Base-by-base conservation (phyloP, 768 basidiomycete genomes). In the Amanita rimosa region DNA sequence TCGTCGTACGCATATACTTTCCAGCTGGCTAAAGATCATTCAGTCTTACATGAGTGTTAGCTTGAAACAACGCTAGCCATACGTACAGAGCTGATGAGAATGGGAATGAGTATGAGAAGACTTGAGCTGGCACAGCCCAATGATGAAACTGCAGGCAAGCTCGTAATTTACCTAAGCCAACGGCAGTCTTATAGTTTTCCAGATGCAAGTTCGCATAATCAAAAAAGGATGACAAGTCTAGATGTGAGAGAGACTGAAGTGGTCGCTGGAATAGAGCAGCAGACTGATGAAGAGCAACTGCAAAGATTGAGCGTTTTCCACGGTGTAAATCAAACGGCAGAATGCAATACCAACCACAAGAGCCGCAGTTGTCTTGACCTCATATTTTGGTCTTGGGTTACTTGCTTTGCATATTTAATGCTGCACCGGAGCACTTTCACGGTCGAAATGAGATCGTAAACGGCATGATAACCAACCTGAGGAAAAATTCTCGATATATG, bases 61-160 rank as follows among this genome's bases (percentile, higher is more conserved):
- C 45, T 46, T 36, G 45, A 46, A 17, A 36, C 45, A n/a, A 34
- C 19, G 10, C 45, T 46, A 16, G 45, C 45, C 11, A 17, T 36
- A 21, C 17, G 45, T 17, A 22, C 35, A 21, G 22, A 35, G 9
- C 27, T 19, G 45, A 22, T 14, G 21, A 34, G 16, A 24, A 24
- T 46, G 22, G 45, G 21, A 26, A 10, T 9, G 3, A 14, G 6
- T 19, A 46, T 36, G 2, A 35, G 31, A 6, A 17, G 16, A 14
- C 22, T 36, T 22, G 34, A 17, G 2, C 35, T 11, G 10, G 22
- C 13, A 6, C 17, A 45, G 11, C n/a, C 29, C 16, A 19, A 13
- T 9, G 17, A 45, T 3, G 17, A 46, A 22, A 36, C 14, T 16
- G 34, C 19, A 21, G 16, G 43, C 31, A 16, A 33, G 29, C 14